phyloP scores from a whole-genome alignment of 345 rosid species.

The Pseudoturritis turrita region DNA sequence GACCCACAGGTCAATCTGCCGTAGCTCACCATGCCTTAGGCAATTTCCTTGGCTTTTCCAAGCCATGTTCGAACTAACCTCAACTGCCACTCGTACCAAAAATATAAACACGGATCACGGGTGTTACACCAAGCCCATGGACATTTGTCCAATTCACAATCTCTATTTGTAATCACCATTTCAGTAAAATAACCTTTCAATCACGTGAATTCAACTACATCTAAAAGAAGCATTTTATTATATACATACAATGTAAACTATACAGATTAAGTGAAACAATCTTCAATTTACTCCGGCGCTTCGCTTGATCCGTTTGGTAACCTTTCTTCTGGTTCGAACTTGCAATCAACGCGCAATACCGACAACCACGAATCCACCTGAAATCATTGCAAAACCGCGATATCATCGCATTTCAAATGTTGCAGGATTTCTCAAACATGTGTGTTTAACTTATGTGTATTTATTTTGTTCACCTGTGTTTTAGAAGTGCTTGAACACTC shows the following conservation, averaged over 20 bases:
- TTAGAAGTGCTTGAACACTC: conserved; percentile 79
- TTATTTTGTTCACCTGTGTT: conserved; percentile 47
- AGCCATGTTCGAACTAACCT: too few species aligned
- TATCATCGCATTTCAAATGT: neutral
- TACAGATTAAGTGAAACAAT: conserved; percentile 16
- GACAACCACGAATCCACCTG: conserved; percentile 81
- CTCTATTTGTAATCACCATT: neutral
- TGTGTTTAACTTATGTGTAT: neutral
- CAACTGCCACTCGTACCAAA: too few species aligned
- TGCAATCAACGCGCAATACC: conserved; percentile 48
- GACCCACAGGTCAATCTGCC: too few species aligned
- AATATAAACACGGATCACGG: too few species aligned
- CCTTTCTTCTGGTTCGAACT: conserved; percentile 34
- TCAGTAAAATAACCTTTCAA: neutral
- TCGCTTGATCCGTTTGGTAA: conserved; percentile 36
- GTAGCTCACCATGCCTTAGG: too few species aligned
- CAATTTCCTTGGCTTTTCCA: too few species aligned
- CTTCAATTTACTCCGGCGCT: conserved; percentile 31
- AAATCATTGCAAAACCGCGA: neutral
- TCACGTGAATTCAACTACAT: conserved; percentile 1
- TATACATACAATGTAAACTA: conserved; percentile 41
- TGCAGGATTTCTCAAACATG: neutral
- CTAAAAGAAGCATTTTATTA: conserved; percentile 15
- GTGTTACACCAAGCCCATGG: too few species aligned
- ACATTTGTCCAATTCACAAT: too few species aligned